phyloP scores from a whole-genome alignment of 2,329 filamentous ascomycete species.

The Aspergillus amoenus region DNA sequence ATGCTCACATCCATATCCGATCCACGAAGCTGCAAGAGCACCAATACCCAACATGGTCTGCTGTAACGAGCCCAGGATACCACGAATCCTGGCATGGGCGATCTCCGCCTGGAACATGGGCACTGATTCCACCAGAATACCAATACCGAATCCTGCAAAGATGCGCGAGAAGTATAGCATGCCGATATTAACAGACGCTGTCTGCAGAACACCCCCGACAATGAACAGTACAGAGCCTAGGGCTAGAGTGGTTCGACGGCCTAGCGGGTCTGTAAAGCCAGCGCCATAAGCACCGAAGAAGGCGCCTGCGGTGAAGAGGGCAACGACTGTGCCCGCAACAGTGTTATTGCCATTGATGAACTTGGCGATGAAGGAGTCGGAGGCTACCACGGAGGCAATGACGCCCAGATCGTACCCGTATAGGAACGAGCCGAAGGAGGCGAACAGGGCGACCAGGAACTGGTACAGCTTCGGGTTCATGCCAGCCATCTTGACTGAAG shows the following conservation, averaged over 20 bases:
- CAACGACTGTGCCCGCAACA: constrained; percentile 4
- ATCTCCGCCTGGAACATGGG: constrained; percentile 12
- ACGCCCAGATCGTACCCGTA: constrained; percentile 11
- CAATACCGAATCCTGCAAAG: constrained; percentile 5
- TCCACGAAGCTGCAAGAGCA: constrained; percentile 3
- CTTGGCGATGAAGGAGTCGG: constrained; percentile 1
- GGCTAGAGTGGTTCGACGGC: constrained; percentile 1
- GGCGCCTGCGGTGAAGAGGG: constrained; percentile 6
- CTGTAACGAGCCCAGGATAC: constrained; percentile 5
- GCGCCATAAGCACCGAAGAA: constrained; percentile 8
- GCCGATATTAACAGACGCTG: background rate
- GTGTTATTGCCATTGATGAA: constrained; percentile 2
- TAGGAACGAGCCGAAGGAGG: constrained; percentile 6
- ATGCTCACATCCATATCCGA: constrained; percentile 10
- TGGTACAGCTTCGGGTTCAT: constrained; percentile 10
- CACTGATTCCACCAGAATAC: background rate
- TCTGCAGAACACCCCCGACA: constrained; percentile 1
- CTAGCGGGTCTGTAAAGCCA: constrained; percentile 4
- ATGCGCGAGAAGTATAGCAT: constrained; percentile 10
- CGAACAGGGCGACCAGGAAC: constrained; percentile 6
- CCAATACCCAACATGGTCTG: constrained; percentile 7
- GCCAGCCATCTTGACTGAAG: background rate
- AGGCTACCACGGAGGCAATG: constrained; percentile 8
- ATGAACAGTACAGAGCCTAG: constrained; percentile 6
- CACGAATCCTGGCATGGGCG: constrained; percentile 5